Percentiles rank a stretch among this genome's conserved stretches.
Evolutionary conservation across 352 stramenopile genomes (phyloP).

Genomic region (Phytopythium delawarense): DNA sequence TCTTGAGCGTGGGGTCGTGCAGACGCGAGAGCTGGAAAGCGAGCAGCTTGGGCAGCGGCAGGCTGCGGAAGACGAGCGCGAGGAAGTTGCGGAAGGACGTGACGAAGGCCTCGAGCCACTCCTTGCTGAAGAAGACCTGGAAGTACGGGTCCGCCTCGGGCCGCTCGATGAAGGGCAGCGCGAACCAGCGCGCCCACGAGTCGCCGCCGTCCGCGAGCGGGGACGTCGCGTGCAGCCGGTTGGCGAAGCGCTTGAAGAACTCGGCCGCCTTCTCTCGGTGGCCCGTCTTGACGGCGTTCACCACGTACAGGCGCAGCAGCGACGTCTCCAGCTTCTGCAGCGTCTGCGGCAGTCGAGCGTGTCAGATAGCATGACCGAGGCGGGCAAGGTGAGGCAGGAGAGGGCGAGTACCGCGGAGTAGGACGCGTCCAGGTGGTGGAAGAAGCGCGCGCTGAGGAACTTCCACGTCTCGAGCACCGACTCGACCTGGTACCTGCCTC

Average conservation of each 20-base stretch:
- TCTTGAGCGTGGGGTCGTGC: slow-evolving; percentile 63
- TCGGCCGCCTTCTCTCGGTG: slow-evolving; percentile 65
- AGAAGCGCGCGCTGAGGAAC: slow-evolving; percentile 76
- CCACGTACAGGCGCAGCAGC: slow-evolving; percentile 67
- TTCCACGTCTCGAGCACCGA: slow-evolving; percentile 76
- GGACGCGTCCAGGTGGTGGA: slow-evolving; percentile 72
- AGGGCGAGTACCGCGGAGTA: slow-evolving; percentile 41
- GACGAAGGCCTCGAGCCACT: slow-evolving; percentile 70
- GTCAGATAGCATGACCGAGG: neutral
- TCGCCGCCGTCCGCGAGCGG: slow-evolving; percentile 19
- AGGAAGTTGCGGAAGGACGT: slow-evolving; percentile 80
- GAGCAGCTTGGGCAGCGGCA: slow-evolving; percentile 72
- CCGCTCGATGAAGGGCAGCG: slow-evolving; percentile 72
- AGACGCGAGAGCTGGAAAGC: slow-evolving; percentile 67
- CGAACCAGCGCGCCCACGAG: slow-evolving; percentile 81
- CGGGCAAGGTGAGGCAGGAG: too few species aligned
- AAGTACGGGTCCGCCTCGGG: slow-evolving; percentile 74
- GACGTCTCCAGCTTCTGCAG: slow-evolving; percentile 63
- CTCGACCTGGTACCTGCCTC: slow-evolving; percentile 66
- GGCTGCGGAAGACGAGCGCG: slow-evolving; percentile 65
- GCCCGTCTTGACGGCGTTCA: slow-evolving; percentile 70
- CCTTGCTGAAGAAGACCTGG: slow-evolving; percentile 63
- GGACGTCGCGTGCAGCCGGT: slow-evolving; percentile 54
- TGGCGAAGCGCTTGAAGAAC: slow-evolving; percentile 69
- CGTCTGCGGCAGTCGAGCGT: slow-evolving; percentile 22